phyloP scores from a whole-genome alignment of 2,329 filamentous ascomycete genomes.

The Aspergillus thermomutatus region DNA sequence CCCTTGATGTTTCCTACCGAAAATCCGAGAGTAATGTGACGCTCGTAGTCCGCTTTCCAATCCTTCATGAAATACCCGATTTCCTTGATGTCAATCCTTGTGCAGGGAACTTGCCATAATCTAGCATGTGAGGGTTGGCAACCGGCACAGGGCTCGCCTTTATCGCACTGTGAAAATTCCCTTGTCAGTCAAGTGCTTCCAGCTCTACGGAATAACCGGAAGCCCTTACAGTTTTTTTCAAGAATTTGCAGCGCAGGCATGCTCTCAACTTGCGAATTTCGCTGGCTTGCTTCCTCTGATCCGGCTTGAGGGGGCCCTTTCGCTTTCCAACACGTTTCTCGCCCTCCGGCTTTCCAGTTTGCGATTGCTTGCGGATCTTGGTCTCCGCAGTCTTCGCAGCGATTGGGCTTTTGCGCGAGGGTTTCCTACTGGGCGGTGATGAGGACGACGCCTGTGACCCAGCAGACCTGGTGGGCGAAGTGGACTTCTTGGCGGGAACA shows the following conservation, averaged over 20 bases:
- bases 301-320: slow-evolving; percentile 83
- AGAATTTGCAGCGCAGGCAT: slow-evolving; percentile 93
- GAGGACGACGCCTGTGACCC: slow-evolving; percentile 63
- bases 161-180: slow-evolving; percentile 63
- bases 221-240: slow-evolving; percentile 76
- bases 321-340: slow-evolving; percentile 94
- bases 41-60: slow-evolving; percentile 95
- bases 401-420: slow-evolving; percentile 68
- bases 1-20: slow-evolving; percentile 96
- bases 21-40: slow-evolving; percentile 80
- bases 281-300: slow-evolving; percentile 93
- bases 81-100: slow-evolving; percentile 97
- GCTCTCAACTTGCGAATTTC: slow-evolving; percentile 94
- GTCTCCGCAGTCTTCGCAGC: slow-evolving; percentile 78
- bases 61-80: slow-evolving; percentile 99
- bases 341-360: slow-evolving; percentile 73
- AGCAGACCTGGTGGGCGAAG: slow-evolving; percentile 58
- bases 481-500: slow-evolving; percentile 41
- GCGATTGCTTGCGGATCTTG: slow-evolving; percentile 72
- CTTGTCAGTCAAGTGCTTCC: not conserved
- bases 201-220: too few relatives aligned
- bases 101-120: slow-evolving; percentile 96
- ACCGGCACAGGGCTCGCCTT: slow-evolving; percentile 90
- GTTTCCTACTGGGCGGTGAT: slow-evolving; percentile 64
- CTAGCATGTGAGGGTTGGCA: slow-evolving; percentile 94